Evolutionary conservation across 495 filamentous ascomycete species (phyloP).

Genomic region (Penicillium mononematosum): DNA sequence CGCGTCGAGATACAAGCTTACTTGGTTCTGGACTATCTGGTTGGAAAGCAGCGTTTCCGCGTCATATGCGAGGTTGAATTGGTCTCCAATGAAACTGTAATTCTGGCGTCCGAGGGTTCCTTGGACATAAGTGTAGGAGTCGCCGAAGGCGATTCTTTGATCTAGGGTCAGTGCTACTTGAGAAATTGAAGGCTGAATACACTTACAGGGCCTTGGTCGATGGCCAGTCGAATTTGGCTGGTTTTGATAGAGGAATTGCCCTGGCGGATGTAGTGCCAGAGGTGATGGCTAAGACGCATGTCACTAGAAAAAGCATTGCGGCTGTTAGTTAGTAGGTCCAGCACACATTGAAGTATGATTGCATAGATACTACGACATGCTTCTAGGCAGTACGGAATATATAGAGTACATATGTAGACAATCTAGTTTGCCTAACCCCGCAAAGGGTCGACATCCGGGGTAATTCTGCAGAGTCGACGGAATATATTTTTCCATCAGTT

Average conservation of each 20-base stretch:
- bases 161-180: background rate
- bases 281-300: slow-evolving; percentile 2
- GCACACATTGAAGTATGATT: background rate
- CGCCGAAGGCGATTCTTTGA: slow-evolving; percentile 49
- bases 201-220: slow-evolving; percentile 34
- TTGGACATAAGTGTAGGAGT: slow-evolving; percentile 56
- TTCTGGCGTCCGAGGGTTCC: slow-evolving; percentile 48
- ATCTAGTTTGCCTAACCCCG: background rate
- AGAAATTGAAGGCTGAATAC: background rate
- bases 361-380: background rate
- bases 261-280: background rate
- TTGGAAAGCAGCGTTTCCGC: slow-evolving; percentile 40
- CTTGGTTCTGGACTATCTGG: slow-evolving; percentile 52
- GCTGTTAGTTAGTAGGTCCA: background rate
- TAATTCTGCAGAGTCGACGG: background rate
- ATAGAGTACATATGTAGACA: background rate
- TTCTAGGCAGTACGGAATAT: background rate
- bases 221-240: slow-evolving; percentile 33
- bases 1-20: slow-evolving; percentile 9
- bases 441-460: background rate
- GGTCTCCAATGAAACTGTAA: slow-evolving; percentile 51
- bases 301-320: slow-evolving; percentile 4
- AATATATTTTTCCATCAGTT: background rate
- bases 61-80: slow-evolving; percentile 38
- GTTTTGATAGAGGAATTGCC: slow-evolving; percentile 11